These are phyloP conservation scores for Nemania abortiva DNA, from an alignment of 2,329 filamentous ascomycete genomes.

Conservation along the genomic window DNA sequence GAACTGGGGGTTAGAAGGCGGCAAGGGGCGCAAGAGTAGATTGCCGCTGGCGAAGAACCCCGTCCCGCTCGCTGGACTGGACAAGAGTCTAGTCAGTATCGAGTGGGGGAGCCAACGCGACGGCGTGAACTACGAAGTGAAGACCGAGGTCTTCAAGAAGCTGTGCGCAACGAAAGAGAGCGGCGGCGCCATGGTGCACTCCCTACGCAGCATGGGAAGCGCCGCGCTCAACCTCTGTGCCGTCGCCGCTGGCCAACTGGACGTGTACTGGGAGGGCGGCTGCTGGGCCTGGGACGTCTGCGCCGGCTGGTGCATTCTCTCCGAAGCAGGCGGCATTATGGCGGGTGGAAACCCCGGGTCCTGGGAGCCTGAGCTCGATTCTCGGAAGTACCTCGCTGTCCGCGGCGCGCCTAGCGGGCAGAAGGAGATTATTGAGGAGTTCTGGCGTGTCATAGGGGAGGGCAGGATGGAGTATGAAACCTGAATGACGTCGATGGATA, in stretches of 20 bases:
- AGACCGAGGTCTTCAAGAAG: conserved; percentile 73
- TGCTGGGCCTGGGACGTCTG: conserved; percentile 90
- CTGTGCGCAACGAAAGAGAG: conserved; percentile 68
- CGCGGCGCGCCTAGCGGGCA: conserved; percentile 70
- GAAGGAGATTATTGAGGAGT: conserved; percentile 71
- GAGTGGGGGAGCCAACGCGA: conserved; percentile 80
- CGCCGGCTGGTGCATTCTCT: conserved; percentile 81
- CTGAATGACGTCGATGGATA: conserved; percentile 27
- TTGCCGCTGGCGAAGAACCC: conserved; percentile 63
- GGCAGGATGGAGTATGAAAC: conserved; percentile 62
- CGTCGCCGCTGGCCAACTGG: conserved; percentile 77
- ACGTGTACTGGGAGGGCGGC: conserved; percentile 85
- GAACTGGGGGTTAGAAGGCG: conserved; percentile 55
- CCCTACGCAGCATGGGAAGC: conserved; percentile 75
- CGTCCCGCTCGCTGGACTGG: conserved; percentile 70
- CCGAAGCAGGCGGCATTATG: conserved; percentile 80
- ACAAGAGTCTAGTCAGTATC: conserved; percentile 72
- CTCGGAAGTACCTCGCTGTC: conserved; percentile 72
- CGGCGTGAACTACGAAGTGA: conserved; percentile 78
- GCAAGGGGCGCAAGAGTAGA: conserved; percentile 52
- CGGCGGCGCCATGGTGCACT: conserved; percentile 82
- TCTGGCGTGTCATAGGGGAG: conserved; percentile 72
- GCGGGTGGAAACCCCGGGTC: conserved; percentile 78
- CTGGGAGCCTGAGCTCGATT: conserved; percentile 73
- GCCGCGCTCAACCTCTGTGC: conserved; percentile 81